Conservation (phyloP, 352 stramenopile species). For the Globisporangium cylindrosporum region DNA sequence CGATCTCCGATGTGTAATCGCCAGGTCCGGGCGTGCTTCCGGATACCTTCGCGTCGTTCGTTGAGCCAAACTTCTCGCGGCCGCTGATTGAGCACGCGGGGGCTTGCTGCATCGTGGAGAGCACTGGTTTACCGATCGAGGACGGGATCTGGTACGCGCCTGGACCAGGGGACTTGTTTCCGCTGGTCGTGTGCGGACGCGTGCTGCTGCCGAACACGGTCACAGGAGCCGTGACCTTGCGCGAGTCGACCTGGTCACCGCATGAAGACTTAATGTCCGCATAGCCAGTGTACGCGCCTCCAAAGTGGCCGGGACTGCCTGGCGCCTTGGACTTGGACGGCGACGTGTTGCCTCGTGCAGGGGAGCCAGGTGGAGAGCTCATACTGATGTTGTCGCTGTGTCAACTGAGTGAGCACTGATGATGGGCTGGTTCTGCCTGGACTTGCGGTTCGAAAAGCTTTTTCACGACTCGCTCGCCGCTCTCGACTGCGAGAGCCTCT, state of each 20-base stretch:
- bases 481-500: not conserved
- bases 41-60: slow-evolving; percentile 40
- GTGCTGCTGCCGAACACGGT: slow-evolving; percentile 68
- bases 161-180: slow-evolving; percentile 58
- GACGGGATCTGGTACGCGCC: slow-evolving; percentile 69
- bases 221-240: slow-evolving; percentile 60
- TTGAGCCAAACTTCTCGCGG: slow-evolving; percentile 78
- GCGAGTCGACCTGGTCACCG: slow-evolving; percentile 70
- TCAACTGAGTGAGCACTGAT: not conserved
- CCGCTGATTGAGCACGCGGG: slow-evolving; percentile 68
- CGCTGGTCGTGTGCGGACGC: slow-evolving; percentile 42
- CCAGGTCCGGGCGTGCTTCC: slow-evolving; percentile 56
- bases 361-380: slow-evolving; percentile 28
- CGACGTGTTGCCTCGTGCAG: slow-evolving; percentile 28
- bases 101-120: slow-evolving; percentile 58
- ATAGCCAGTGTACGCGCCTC: slow-evolving; percentile 36
- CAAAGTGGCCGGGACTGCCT: slow-evolving; percentile 27
- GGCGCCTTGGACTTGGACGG: slow-evolving; percentile 37
- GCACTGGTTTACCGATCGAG: slow-evolving; percentile 63
- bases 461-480: slow-evolving; percentile 11
- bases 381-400: slow-evolving; percentile 12
- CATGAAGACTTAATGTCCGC: slow-evolving; percentile 69
- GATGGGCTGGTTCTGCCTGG: not conserved
- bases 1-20: slow-evolving; percentile 58
- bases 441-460: slow-evolving; percentile 4